Conservation (phyloP, 208 protist species). For the Crithidia thermophila region DNA sequence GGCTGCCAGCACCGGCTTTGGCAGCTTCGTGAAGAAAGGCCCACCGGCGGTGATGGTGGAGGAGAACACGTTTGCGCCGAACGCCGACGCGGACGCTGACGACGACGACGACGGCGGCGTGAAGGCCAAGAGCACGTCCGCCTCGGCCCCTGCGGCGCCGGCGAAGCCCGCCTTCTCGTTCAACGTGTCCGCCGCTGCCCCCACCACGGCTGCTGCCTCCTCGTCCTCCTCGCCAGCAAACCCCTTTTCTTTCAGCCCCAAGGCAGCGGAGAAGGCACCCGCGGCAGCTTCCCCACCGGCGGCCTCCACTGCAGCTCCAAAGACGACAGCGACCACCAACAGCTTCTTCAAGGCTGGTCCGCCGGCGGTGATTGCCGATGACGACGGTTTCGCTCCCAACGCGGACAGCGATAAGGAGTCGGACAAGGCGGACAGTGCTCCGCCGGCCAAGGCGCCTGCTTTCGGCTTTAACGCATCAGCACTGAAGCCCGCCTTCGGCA, state of each 20-base stretch:
- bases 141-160: background rate
- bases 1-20: background rate
- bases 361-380: slow-evolving; percentile 55
- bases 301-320: background rate
- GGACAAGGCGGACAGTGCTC: slow-evolving; percentile 14
- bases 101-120: slow-evolving; percentile 16
- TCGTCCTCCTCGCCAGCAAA: too few species aligned
- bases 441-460: slow-evolving; percentile 14
- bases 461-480: slow-evolving; percentile 27
- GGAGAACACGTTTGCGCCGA: slow-evolving; percentile 63
- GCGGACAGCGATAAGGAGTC: slow-evolving; percentile 41
- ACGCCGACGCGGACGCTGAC: slow-evolving; percentile 46
- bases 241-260: slow-evolving; percentile 14
- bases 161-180: background rate
- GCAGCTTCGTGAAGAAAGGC: slow-evolving; percentile 30
- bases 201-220: too few species aligned
- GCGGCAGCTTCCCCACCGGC: too few species aligned
- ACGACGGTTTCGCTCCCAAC: slow-evolving; percentile 70
- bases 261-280: background rate
- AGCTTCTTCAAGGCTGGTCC: slow-evolving; percentile 61
- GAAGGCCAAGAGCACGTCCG: too few species aligned
- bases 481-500: background rate
- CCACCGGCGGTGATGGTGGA: slow-evolving; percentile 30
- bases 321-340: slow-evolving; percentile 22
- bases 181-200: background rate